Evolutionary conservation across 352 stramenopile species (phyloP).

Genomic region (Pelagophyceae sp.): DNA sequence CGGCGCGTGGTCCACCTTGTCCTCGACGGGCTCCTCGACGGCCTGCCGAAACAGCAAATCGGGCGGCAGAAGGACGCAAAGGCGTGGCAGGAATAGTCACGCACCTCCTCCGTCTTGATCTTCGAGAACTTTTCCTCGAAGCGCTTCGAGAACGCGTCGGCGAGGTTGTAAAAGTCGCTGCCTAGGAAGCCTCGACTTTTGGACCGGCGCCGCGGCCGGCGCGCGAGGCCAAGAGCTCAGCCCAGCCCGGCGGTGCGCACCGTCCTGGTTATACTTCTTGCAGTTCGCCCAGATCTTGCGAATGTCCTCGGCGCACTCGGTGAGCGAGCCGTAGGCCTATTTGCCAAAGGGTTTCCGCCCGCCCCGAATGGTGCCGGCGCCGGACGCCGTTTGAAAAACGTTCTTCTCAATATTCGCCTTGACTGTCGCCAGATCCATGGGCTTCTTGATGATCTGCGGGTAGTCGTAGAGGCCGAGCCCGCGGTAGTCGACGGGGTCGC

Average conservation of each 20-base stretch:
- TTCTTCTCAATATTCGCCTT: constrained; percentile 52
- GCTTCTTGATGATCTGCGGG: constrained; percentile 57
- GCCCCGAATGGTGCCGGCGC: neutral
- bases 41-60: too few species aligned
- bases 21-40: neutral
- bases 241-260: neutral
- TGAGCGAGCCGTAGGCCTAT: constrained; percentile 46
- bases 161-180: constrained; percentile 57
- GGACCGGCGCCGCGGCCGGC: constrained; percentile 29
- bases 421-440: constrained; percentile 61
- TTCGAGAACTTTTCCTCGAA: constrained; percentile 62
- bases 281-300: constrained; percentile 69
- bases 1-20: constrained; percentile 16
- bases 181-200: constrained; percentile 53
- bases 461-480: constrained; percentile 57
- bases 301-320: constrained; percentile 53
- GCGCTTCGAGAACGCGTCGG: constrained; percentile 52
- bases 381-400: neutral
- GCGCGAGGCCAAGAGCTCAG: constrained; percentile 7
- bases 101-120: constrained; percentile 35
- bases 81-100: neutral
- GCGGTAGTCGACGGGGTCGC: constrained; percentile 53
- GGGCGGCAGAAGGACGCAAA: too few species aligned
- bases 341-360: neutral
- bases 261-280: constrained; percentile 36